Evolutionary conservation across 2,329 filamentous ascomycete species (phyloP), one percentile per base, ranked within the genome.

Genomic region (Clonostachys rosea): DNA sequence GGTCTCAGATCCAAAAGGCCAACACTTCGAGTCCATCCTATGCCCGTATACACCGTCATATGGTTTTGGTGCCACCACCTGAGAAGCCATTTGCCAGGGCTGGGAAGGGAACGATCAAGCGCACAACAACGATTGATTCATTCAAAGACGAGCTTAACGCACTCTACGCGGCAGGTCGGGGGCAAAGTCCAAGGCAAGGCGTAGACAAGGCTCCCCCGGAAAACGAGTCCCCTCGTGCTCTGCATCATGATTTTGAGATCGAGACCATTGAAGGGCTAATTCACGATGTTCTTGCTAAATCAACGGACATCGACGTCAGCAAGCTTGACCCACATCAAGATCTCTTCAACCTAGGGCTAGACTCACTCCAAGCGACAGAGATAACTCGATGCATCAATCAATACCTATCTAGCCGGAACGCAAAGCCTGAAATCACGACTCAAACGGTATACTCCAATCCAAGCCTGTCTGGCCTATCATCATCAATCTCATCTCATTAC

Each of bases 91-190:
- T 78, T 46, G 54, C 60, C 0, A 62, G 69, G 3, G 65, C 74
- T 0, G 61, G 65, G 2, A 78, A 78, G 53, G 73, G 73, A 2
- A 71, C 70, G 0, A 53, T 78, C 6, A 71, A 71, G 54, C 65
- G 71, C n/a, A 53, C 59, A 1, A 52, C 47, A 2, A 68, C 72
- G 0, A 40, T 71, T 2, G 66, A 63, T 40, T 44, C 69, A 33
- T 78, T 76, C 50, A 56, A 64, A 20, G 57, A 65, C 1, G 68
- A 74, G 47, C 73, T 76, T 18, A 62, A 73, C 30, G 53, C 56
- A n/a, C 46, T 76, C 0, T 77, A 76, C 47, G 52, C 58, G 5
- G 50, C n/a, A 17, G 35, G 14, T 36, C 5, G n/a, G 5, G 41
- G 5, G 41, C 18, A 41, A 12, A 5, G 5, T 9, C 20, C 20